phyloP scores from a whole-genome alignment of 768 basidiomycete genomes.

The Rhodotorula toruloides region DNA sequence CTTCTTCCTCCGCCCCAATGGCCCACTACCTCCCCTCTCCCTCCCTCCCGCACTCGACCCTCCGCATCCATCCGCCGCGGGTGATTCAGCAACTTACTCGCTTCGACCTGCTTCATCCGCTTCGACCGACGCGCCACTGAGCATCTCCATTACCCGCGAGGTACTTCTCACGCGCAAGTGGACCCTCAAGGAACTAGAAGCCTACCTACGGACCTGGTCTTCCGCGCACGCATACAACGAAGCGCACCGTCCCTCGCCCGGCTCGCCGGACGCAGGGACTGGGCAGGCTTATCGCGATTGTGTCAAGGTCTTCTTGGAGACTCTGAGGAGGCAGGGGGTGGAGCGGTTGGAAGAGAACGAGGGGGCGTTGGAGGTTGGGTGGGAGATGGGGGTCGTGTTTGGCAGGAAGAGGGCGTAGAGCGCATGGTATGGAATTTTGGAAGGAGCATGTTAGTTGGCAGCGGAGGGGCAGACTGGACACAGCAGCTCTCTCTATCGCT shows the following conservation, averaged over 20 bases:
- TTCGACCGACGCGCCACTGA: background rate
- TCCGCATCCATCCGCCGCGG: background rate
- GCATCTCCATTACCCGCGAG: background rate
- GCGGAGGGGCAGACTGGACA: too few species aligned
- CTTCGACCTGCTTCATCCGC: background rate
- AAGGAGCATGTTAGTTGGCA: too few species aligned
- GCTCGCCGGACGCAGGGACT: constrained; percentile 44
- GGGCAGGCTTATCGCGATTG: constrained; percentile 39
- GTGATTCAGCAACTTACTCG: background rate
- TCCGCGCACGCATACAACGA: constrained; percentile 65
- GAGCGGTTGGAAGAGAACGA: constrained; percentile 34
- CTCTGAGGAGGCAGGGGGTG: constrained; percentile 22
- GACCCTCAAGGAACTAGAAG: constrained; percentile 53
- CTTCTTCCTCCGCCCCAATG: constrained; percentile 15
- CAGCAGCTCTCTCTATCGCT: too few species aligned
- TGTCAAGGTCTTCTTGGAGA: constrained; percentile 18
- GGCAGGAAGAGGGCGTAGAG: constrained; percentile 41
- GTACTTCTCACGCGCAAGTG: constrained; percentile 15
- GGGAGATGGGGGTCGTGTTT: constrained; percentile 46
- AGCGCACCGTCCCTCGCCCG: constrained; percentile 53
- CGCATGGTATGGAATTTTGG: too few species aligned
- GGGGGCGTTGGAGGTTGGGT: constrained; percentile 44
- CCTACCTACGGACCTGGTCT: constrained; percentile 68
- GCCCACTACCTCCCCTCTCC: background rate
- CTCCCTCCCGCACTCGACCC: background rate